Conservation (phyloP, 345 rosid genomes). For the Pistacia integerrima region DNA sequence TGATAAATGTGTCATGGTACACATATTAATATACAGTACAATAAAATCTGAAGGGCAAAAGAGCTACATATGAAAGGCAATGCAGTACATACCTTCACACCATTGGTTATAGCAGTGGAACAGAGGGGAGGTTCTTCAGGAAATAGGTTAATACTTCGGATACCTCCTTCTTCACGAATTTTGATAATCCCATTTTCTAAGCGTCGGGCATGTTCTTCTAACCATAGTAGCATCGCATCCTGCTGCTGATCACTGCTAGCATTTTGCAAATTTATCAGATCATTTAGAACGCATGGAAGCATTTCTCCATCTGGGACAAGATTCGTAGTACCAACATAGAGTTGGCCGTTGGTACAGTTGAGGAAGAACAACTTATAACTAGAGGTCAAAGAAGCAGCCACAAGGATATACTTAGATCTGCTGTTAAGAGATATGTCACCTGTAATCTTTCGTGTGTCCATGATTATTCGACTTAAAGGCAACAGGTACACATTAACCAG, state of each 20-base stretch:
- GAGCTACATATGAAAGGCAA: neutral
- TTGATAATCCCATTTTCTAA: constrained; percentile 63
- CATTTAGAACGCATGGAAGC: constrained; percentile 80
- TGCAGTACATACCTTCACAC: constrained; percentile 61
- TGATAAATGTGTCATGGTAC: neutral
- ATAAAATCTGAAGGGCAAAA: neutral
- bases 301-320: constrained; percentile 46
- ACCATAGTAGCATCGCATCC: constrained; percentile 89
- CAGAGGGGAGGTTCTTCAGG: constrained; percentile 81
- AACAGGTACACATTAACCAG: constrained; percentile 70
- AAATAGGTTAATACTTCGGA: constrained; percentile 61
- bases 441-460: constrained; percentile 38
- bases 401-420: constrained; percentile 41
- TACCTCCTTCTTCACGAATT: constrained; percentile 35
- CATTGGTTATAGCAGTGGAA: constrained; percentile 67
- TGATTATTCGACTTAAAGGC: constrained; percentile 51
- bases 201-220: constrained; percentile 80
- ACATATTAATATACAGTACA: neutral
- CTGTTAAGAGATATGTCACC: constrained; percentile 26
- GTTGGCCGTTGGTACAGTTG: constrained; percentile 71
- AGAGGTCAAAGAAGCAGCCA: constrained; percentile 53
- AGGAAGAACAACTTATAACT: constrained; percentile 67
- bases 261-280: constrained; percentile 55
- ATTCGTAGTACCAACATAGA: constrained; percentile 60
- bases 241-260: constrained; percentile 50